These are phyloP conservation scores for Juglanconis juglandina DNA, from an alignment of 2,329 filamentous ascomycete species.

Conservation along the genomic window DNA sequence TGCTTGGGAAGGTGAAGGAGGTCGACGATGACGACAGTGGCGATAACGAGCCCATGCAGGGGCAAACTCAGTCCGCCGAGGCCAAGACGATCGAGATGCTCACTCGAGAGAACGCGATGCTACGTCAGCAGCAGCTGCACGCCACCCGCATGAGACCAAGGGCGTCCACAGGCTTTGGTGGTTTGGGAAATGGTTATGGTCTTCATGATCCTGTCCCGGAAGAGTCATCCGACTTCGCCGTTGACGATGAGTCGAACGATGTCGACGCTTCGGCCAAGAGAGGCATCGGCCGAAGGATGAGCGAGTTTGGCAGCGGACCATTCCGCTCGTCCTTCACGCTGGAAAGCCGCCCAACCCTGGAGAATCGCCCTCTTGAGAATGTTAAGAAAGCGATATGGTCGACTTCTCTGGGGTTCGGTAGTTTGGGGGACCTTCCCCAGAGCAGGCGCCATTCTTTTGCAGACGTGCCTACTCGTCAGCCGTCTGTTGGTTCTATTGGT, in stretches of 20 bases:
- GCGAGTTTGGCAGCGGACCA: slow-evolving; percentile 48
- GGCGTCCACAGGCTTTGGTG: slow-evolving; percentile 52
- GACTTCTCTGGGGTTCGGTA: slow-evolving; percentile 64
- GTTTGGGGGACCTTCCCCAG: slow-evolving; percentile 61
- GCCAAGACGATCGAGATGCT: slow-evolving; percentile 63
- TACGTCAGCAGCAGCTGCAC: slow-evolving; percentile 57
- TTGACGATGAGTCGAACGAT: slow-evolving; percentile 64
- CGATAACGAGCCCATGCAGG: slow-evolving; percentile 21
- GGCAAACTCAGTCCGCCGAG: slow-evolving; percentile 52
- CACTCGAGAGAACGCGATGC: slow-evolving; percentile 59
- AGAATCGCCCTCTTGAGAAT: slow-evolving; percentile 61
- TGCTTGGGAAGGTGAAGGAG: slow-evolving; percentile 67
- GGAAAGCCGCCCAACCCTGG: slow-evolving; percentile 28
- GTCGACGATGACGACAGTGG: slow-evolving; percentile 65
- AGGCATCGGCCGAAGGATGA: slow-evolving; percentile 51
- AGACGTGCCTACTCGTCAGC: slow-evolving; percentile 60
- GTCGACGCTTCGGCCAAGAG: slow-evolving; percentile 42
- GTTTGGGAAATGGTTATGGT: slow-evolving; percentile 54
- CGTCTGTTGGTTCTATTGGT: slow-evolving; percentile 58
- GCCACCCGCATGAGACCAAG: slow-evolving; percentile 54
- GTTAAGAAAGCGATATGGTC: slow-evolving; percentile 70
- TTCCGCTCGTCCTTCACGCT: slow-evolving; percentile 46
- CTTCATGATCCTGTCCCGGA: slow-evolving; percentile 59
- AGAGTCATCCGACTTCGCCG: slow-evolving; percentile 64
- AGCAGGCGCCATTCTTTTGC: slow-evolving; percentile 80